Conservation (phyloP, 1,139 yeast species). For the Yamadazyma buinensis region DNA sequence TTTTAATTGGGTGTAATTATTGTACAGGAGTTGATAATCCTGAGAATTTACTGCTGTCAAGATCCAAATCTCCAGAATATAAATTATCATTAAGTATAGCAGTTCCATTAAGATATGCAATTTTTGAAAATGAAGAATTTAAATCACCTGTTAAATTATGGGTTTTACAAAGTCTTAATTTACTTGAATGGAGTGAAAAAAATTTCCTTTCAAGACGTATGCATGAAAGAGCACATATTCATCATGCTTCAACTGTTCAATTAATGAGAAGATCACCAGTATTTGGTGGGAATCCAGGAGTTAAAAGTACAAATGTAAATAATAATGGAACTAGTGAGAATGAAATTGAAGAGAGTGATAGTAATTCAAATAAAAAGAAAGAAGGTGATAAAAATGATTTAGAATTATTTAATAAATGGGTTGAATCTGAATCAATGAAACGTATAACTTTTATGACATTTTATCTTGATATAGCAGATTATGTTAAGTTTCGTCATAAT, state of each 20-base stretch:
- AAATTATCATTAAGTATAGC: conserved; percentile 43
- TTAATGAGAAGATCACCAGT: conserved; percentile 68
- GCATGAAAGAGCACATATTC: conserved; percentile 75
- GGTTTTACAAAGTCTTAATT: conserved; percentile 62
- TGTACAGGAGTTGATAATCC: conserved; percentile 16
- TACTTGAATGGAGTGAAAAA: conserved; percentile 70
- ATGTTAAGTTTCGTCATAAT: conserved; percentile 72
- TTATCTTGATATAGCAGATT: conserved; percentile 74
- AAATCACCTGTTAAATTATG: conserved; percentile 60
- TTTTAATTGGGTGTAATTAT: conserved; percentile 51
- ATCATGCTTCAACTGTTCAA: conserved; percentile 77
- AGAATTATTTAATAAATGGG: conserved; percentile 51
- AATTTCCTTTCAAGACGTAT: conserved; percentile 52
- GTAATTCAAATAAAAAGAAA: background rate
- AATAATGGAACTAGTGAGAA: conserved; percentile 21
- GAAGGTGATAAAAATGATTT: conserved; percentile 15
- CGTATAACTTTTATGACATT: conserved; percentile 79
- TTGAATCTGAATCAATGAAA: conserved; percentile 73
- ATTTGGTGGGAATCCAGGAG: conserved; percentile 59
- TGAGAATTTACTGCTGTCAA: conserved; percentile 11
- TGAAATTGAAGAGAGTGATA: conserved; percentile 22
- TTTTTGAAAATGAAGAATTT: conserved; percentile 59
- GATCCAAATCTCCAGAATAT: conserved; percentile 25
- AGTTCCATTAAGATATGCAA: conserved; percentile 59
- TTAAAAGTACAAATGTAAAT: conserved; percentile 11